Evolutionary conservation across 371 early-diverging fungal species (phyloP).

Genomic region (Saksenaea oblongispora): DNA sequence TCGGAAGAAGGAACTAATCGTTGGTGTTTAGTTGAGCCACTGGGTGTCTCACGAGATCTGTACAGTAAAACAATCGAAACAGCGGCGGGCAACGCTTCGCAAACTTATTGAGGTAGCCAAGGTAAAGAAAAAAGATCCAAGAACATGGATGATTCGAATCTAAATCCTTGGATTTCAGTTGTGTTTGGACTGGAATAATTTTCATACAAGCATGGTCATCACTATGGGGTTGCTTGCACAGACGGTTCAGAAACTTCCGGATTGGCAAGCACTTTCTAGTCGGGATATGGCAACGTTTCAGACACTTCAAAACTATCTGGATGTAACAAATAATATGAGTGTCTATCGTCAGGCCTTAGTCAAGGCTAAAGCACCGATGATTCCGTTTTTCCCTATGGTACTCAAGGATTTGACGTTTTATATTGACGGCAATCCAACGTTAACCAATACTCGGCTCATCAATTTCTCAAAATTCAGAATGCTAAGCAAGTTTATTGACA

Average conservation of each 20-base stretch:
- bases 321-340: conserved; percentile 47
- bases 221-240: conserved; percentile 37
- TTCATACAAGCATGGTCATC: conserved; percentile 51
- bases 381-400: conserved; percentile 48
- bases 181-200: conserved; percentile 47
- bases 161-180: conserved; percentile 13
- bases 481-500: conserved; percentile 24
- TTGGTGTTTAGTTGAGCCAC: conserved; percentile 65
- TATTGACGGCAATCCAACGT: conserved; percentile 43
- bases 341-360: conserved; percentile 40
- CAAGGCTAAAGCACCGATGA: conserved; percentile 23
- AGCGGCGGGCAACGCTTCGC: conserved; percentile 24
- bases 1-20: no score
- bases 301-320: conserved; percentile 31
- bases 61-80: conserved; percentile 24
- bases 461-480: conserved; percentile 34
- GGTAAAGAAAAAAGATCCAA: conserved; percentile 19
- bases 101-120: conserved; percentile 47
- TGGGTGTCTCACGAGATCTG: conserved; percentile 48
- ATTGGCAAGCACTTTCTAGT: conserved; percentile 36
- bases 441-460: conserved; percentile 17
- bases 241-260: conserved; percentile 30
- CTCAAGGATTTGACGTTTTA: conserved; percentile 47
- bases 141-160: not conserved
- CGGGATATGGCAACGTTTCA: conserved; percentile 33